Percentiles rank a stretch among this genome's conserved stretches.
phyloP scores from a whole-genome alignment of 75 land plant species.

The Selaginella tamariscina region DNA sequence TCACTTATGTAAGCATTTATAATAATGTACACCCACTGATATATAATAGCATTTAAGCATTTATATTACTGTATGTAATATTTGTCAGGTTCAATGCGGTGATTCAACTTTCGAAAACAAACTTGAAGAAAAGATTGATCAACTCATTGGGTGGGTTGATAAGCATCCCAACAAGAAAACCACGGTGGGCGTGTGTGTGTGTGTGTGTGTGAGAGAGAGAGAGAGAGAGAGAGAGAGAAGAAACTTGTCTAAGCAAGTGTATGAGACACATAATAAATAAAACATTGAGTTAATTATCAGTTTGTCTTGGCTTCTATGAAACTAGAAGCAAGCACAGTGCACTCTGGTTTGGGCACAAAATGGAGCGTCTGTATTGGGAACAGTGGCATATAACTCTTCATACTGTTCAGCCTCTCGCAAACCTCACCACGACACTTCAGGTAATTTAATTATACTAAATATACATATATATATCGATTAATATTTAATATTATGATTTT shows the following conservation, averaged over 20 bases:
- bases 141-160: conserved; percentile 71
- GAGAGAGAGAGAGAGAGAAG: too few relatives aligned
- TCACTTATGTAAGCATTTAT: conserved; percentile 71
- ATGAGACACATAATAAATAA: too few relatives aligned
- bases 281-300: too few relatives aligned
- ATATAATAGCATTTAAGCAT: not conserved
- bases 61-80: too few relatives aligned
- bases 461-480: too few relatives aligned
- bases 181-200: too few relatives aligned
- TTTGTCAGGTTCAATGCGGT: conserved; percentile 98
- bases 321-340: conserved; percentile 61
- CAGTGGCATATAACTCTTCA: conserved; percentile 69
- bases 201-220: too few relatives aligned
- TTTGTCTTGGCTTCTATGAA: conserved; percentile 86
- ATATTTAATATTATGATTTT: too few relatives aligned
- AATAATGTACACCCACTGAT: not conserved
- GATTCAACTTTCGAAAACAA: conserved; percentile 65
- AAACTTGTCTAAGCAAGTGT: too few relatives aligned
- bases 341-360: conserved; percentile 76
- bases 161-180: conserved; percentile 93
- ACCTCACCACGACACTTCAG: conserved; percentile 12
- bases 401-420: conserved; percentile 36
- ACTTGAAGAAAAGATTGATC: conserved; percentile 89
- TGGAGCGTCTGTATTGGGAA: conserved; percentile 82
- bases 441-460: too few relatives aligned